Evolutionary conservation across 768 basidiomycete species (phyloP).

Genomic region (Russula emetica): DNA sequence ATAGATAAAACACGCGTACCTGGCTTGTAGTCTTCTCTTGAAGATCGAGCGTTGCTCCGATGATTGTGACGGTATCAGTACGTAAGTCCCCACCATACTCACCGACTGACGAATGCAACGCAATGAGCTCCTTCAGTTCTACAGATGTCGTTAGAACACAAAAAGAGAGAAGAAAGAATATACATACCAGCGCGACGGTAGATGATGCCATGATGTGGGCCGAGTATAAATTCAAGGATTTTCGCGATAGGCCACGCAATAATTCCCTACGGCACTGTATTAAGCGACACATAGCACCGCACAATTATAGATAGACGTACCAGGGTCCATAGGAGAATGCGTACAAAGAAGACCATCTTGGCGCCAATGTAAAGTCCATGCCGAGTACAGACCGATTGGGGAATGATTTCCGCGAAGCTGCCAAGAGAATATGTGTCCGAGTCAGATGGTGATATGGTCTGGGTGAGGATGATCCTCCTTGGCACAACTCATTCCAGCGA

Average conservation of each 20-base stretch:
- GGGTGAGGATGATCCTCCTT: background rate
- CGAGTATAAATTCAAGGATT: conserved; percentile 69
- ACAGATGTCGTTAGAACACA: background rate
- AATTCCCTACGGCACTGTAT: conserved; percentile 45
- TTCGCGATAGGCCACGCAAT: conserved; percentile 86
- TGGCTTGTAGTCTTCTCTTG: conserved; percentile 80
- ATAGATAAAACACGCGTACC: background rate
- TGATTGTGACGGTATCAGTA: conserved; percentile 82
- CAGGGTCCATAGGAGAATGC: conserved; percentile 60
- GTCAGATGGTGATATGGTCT: background rate
- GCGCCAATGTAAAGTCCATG: conserved; percentile 87
- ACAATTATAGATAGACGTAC: conserved; percentile 39
- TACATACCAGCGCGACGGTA: conserved; percentile 59
- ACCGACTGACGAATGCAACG: conserved; percentile 72
- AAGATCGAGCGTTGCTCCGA: conserved; percentile 82
- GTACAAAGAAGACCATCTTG: conserved; percentile 73
- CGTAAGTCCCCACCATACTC: conserved; percentile 82
- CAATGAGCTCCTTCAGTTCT: conserved; percentile 84
- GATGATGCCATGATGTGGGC: conserved; percentile 85
- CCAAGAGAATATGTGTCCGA: background rate
- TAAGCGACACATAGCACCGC: background rate
- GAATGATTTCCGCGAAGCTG: conserved; percentile 89
- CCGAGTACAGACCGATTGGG: conserved; percentile 87
- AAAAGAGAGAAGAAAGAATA: background rate
- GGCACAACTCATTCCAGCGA: background rate